Base-by-base conservation (phyloP, 257 asterid species). In the Scutellaria galericulata region DNA sequence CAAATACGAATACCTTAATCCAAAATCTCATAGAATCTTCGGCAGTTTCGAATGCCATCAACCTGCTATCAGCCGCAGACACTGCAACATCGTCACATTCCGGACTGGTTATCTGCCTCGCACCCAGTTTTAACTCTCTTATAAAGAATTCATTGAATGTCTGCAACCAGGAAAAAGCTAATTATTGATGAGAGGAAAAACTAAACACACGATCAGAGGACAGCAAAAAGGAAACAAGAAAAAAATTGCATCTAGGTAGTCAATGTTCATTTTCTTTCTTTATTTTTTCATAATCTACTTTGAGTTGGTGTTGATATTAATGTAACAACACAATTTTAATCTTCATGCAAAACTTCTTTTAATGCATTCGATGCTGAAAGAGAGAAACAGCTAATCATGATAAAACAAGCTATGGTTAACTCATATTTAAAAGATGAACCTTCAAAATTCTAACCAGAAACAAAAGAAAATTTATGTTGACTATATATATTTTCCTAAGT, bases 51-150 rank as follows among this genome's bases (percentile, higher is more conserved):
- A 82, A 95, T 70, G 98, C 96, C 82, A 85, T 95, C 81, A 92
- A 84, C 71, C 98, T 89, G 84, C 98, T 50, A 85, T 95, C 99
- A 73, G 97, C 99, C 35, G 86, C 99, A 75, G 91, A 90, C 12
- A 95, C 94, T 6, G 97, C 97, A 82, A 90, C 72, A 66, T 88
- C 92, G 65, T 89, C 94, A 78, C 86, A 59, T 35, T 86, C 97
- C 63, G 41, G 24, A 75, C 69, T 76, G 48, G 92, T 58, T 66
- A 94, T 82, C 63, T 97, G 95, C 83, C 98, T 86, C 42, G 85
- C 88, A 20, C 90, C 88, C 72, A 86, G 88, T 85, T 88, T 89
- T 69, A 94, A 79, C 81, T 93, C 98, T 82, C 98, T 87, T 74
- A 91, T 85, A 61, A 93, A 93, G 57, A 93, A 93, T 53, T 93